Conservation (phyloP, 106 monocot species). For the Cymbidium sinense region DNA sequence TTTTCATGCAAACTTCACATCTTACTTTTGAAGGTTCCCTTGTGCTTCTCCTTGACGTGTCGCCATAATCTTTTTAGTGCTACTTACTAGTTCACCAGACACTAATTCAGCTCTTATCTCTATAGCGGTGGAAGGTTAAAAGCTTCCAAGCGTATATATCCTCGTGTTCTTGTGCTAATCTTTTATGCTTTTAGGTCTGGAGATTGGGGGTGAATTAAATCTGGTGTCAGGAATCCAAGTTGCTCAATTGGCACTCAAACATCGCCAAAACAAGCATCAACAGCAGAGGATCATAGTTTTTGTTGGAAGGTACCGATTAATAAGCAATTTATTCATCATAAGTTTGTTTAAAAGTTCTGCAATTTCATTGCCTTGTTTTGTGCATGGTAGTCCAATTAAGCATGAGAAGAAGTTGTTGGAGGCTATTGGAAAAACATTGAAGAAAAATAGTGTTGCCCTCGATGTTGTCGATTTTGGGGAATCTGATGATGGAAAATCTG, state of each 20-base stretch:
- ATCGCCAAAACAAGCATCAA: conserved; percentile 94
- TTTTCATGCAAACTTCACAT: no score
- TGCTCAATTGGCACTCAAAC: conserved; percentile 97
- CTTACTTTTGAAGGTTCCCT: no score
- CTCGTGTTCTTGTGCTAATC: not conserved
- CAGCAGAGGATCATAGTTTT: conserved; percentile 97
- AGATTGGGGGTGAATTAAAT: conserved; percentile 83
- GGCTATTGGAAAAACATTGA: conserved; percentile 78
- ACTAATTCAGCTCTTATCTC: not conserved
- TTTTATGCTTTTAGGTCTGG: conserved; percentile 40
- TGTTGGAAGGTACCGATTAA: conserved; percentile 70
- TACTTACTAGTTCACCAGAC: not conserved
- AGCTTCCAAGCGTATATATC: not conserved
- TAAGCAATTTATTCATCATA: not conserved
- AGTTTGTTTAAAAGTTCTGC: conserved; percentile 1
- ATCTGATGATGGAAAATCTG: conserved; percentile 75
- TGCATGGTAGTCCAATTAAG: conserved; percentile 56
- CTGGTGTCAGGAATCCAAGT: conserved; percentile 87
- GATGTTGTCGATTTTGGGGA: conserved; percentile 97
- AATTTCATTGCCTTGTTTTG: conserved; percentile 7
- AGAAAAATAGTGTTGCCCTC: conserved; percentile 94
- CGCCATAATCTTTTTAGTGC: not conserved
- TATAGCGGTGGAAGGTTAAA: not conserved
- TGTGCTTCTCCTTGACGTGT: no score
- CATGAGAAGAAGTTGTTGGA: conserved; percentile 83